Conservation (phyloP, 805 yeast genomes). For the Sungouiella blattae region DNA sequence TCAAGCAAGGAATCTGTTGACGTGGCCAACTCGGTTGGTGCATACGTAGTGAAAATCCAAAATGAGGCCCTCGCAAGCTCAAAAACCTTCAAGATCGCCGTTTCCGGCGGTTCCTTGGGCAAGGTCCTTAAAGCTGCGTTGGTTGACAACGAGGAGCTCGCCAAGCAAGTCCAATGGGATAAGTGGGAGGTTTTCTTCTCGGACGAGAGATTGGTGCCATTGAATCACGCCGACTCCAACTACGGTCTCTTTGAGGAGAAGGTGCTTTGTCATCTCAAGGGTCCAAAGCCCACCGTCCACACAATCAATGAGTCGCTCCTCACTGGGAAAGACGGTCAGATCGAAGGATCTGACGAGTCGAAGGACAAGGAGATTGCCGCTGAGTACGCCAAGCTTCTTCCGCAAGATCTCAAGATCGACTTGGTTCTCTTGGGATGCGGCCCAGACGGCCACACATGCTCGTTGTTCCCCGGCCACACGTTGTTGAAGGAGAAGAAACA, state of each 20-base stretch:
- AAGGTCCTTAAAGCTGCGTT: slow-evolving; percentile 67
- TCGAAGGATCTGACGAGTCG: slow-evolving; percentile 44
- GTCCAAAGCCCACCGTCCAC: slow-evolving; percentile 54
- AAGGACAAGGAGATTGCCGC: slow-evolving; percentile 51
- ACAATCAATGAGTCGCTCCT: slow-evolving; percentile 65
- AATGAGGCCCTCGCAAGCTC: slow-evolving; percentile 49
- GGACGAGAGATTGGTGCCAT: slow-evolving; percentile 87
- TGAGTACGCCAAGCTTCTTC: slow-evolving; percentile 59
- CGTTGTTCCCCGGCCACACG: slow-evolving; percentile 82
- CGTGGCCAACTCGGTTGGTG: slow-evolving; percentile 66
- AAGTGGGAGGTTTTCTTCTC: slow-evolving; percentile 82
- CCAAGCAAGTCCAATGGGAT: slow-evolving; percentile 54
- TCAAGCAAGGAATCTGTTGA: slow-evolving; percentile 52
- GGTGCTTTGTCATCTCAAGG: slow-evolving; percentile 49
- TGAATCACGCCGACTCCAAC: slow-evolving; percentile 80
- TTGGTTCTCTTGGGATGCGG: slow-evolving; percentile 84
- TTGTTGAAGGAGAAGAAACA: slow-evolving; percentile 53
- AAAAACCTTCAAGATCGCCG: slow-evolving; percentile 64
- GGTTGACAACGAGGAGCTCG: slow-evolving; percentile 49
- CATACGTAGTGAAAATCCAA: slow-evolving; percentile 59
- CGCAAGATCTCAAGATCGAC: slow-evolving; percentile 49
- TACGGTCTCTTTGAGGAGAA: slow-evolving; percentile 70
- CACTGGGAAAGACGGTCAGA: slow-evolving; percentile 44
- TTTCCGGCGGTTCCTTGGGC: slow-evolving; percentile 89
- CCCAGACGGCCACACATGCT: slow-evolving; percentile 95